Base-by-base conservation (phyloP, 306 rosid species). In the Vigna hirtella region DNA sequence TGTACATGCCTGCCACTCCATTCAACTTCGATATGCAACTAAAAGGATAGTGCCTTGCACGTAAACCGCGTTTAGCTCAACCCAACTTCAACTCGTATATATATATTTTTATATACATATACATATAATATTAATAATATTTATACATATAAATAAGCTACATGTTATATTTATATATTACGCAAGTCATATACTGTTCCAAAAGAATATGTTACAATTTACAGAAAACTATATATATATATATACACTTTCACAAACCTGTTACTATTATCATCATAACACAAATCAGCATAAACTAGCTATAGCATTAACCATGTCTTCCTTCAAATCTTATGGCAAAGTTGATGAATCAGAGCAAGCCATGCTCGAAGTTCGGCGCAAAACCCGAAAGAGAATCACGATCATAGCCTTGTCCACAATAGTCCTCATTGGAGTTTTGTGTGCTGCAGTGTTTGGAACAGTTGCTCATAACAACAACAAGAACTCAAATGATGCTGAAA, bases 371-470 rank as follows among this genome's bases (percentile, higher is more conserved):
- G 80, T 85, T 61, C 82, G 59, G 4, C 65, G 90, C 43, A 82
- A 81, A 48, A 86, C 83, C 3, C 72, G 89, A 24, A 90, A 61
- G 82, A 47, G 93, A 81, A 68, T 90, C 13, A 67, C 66, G 59
- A 84, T 89, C 76, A 90, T 93, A 59, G 38, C 63, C 71, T 6
- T 90, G 18, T 90, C 90, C 55, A 73, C 91, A 20, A 34, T 89
- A 51, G 70, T 93, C 64, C 92, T 93, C 2, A 71, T 82, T 1
- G 89, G 78, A 9, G 74, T 90, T 26, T 77, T 87, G 2, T 83
- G 85, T 9, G 96, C 83, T 3, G 88, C 84, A 2, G 93, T 89
- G 0, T 70, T 87, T 4, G 96, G 90, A 70, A 87, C 86, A 14
- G 7, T 53, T 66, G 74, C 83, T 20, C 52, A 32, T 34, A 57